Evolutionary conservation across 768 basidiomycete genomes (phyloP).

Genomic region (Rickenella mellea): DNA sequence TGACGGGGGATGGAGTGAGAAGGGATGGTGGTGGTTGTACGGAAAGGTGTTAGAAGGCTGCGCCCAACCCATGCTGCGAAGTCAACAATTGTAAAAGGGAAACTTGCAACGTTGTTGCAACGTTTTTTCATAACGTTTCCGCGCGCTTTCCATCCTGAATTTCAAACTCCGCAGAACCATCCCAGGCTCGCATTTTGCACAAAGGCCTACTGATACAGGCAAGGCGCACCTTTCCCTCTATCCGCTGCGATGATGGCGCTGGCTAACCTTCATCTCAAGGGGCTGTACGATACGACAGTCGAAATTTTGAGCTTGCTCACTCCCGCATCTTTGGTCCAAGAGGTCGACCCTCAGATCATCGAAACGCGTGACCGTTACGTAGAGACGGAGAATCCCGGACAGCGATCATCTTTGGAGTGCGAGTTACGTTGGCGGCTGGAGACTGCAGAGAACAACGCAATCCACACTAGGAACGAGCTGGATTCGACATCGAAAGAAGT

Average conservation of each 20-base stretch:
- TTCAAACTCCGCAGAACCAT: too few relatives aligned
- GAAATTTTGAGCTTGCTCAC: slow-evolving; percentile 46
- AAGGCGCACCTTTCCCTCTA: too few relatives aligned
- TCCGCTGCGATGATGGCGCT: slow-evolving; percentile 41
- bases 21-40: too few relatives aligned
- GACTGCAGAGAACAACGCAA: neutral
- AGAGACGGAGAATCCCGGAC: slow-evolving; percentile 1
- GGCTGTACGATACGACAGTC: slow-evolving; percentile 45
- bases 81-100: too few relatives aligned
- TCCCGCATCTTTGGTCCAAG: slow-evolving; percentile 23
- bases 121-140: neutral
- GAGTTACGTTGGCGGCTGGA: neutral
- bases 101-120: neutral
- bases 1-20: neutral
- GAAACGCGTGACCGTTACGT: too few relatives aligned
- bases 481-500: neutral
- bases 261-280: slow-evolving; percentile 36
- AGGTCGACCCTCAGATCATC: too few relatives aligned
- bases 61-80: too few relatives aligned
- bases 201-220: too few relatives aligned
- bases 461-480: neutral
- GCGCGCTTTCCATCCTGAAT: too few relatives aligned
- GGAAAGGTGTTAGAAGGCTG: too few relatives aligned
- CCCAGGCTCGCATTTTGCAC: too few relatives aligned
- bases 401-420: neutral